Conservation (phyloP, 352 stramenopile species). For the Phytophthora cactorum region DNA sequence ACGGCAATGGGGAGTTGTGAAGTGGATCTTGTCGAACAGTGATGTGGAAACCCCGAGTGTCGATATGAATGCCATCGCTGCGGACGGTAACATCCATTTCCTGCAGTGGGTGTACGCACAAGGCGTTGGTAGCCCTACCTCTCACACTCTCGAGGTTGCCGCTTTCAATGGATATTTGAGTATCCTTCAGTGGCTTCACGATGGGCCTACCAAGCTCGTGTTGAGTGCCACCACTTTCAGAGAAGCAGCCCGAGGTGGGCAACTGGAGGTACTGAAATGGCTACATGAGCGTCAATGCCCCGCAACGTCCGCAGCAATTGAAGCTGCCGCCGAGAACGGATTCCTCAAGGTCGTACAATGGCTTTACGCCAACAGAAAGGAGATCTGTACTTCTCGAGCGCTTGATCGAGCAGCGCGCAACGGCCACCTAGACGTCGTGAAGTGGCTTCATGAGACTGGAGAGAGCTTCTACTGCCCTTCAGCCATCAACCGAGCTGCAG, state of each 20-base stretch:
- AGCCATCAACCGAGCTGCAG: conserved; percentile 24
- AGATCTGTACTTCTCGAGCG: conserved; percentile 14
- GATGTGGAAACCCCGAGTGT: conserved; percentile 15
- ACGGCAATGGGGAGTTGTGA: conserved; percentile 19
- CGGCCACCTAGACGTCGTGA: conserved; percentile 19
- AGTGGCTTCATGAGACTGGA: conserved; percentile 18
- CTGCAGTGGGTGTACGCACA: conserved; percentile 17
- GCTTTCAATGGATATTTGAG: conserved; percentile 14
- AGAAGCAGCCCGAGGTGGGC: conserved; percentile 16
- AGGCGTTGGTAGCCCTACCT: conserved; percentile 1
- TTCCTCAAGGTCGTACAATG: conserved; percentile 15
- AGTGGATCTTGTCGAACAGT: conserved; percentile 23
- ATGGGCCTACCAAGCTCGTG: conserved; percentile 11
- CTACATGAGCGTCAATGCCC: conserved; percentile 16
- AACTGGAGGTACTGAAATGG: conserved; percentile 22
- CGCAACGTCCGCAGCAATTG: conserved; percentile 17
- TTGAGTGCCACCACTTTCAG: conserved; percentile 9
- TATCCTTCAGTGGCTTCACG: conserved; percentile 17
- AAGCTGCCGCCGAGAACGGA: conserved; percentile 26
- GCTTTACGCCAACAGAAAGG: conserved; percentile 10
- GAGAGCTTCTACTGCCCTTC: conserved; percentile 25
- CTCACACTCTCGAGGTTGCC: conserved; percentile 7
- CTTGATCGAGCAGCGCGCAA: conserved; percentile 15
- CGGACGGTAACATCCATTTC: conserved; percentile 8
- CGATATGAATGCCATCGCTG: conserved; percentile 6